These are phyloP conservation scores for Cladosporium sp. DNA, from an alignment of 2,329 filamentous ascomycete genomes.

Conservation along the genomic window DNA sequence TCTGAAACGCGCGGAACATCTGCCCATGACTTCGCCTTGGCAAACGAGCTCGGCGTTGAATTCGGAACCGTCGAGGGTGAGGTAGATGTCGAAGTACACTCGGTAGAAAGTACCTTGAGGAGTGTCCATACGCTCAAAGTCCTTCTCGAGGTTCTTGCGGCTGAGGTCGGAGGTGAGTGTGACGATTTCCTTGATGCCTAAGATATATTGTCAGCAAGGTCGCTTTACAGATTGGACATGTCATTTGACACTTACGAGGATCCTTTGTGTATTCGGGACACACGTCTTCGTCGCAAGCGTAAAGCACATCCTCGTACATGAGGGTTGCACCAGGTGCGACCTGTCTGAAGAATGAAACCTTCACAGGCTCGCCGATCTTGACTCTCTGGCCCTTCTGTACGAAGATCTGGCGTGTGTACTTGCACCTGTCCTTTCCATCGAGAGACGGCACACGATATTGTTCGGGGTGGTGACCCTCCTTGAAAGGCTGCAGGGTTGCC, in stretches of 20 bases:
- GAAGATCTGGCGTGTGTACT: constrained; percentile 97
- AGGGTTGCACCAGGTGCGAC: constrained; percentile 94
- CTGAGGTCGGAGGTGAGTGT: constrained; percentile 96
- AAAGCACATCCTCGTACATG: constrained; percentile 99
- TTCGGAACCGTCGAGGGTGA: constrained; percentile 94
- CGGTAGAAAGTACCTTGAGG: constrained; percentile 96
- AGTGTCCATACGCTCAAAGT: constrained; percentile 99
- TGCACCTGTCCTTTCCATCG: constrained; percentile 97
- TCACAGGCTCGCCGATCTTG: constrained; percentile 98
- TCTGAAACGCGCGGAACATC: constrained; percentile 87
- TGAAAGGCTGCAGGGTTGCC: constrained; percentile 98
- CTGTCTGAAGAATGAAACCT: constrained; percentile 97
- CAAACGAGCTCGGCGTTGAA: constrained; percentile 99
- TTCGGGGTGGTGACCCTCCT: constrained; percentile 97
- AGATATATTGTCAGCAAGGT: constrained; percentile 20
- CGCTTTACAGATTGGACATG: not conserved
- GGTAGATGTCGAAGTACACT: constrained; percentile 69
- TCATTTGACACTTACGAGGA: constrained; percentile 74
- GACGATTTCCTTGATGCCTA: constrained; percentile 98
- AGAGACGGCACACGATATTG: constrained; percentile 95
- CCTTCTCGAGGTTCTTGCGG: constrained; percentile 97
- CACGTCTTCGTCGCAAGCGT: constrained; percentile 96
- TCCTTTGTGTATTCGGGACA: constrained; percentile 99
- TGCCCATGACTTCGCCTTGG: constrained; percentile 98
- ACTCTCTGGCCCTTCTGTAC: constrained; percentile 98